Conservation (phyloP, 495 filamentous ascomycete species). For the Lasiosphaeria miniovina region DNA sequence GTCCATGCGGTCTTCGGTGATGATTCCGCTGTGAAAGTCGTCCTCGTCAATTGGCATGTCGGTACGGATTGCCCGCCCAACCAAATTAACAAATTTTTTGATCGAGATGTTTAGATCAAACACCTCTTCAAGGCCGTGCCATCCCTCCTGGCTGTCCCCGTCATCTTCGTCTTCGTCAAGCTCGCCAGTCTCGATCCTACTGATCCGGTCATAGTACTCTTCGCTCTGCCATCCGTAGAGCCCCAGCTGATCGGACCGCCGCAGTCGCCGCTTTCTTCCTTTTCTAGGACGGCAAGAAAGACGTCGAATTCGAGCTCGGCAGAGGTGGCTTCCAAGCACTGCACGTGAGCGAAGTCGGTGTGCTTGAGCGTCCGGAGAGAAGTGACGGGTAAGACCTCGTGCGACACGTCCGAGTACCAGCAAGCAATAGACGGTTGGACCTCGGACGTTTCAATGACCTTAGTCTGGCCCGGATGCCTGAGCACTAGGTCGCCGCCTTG, state of each 20-base stretch:
- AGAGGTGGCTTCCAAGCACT: conserved; percentile 32
- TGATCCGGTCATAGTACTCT: no score
- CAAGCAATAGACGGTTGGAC: conserved; percentile 37
- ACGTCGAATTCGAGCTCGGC: conserved; percentile 31
- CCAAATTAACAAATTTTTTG: no score
- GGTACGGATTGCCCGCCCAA: no score
- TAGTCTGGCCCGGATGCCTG: conserved; percentile 35
- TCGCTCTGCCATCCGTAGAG: no score
- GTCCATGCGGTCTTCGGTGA: no score
- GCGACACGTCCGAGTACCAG: conserved; percentile 55
- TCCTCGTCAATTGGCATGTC: no score
- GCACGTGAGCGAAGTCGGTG: conserved; percentile 31
- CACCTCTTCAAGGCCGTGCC: background rate
- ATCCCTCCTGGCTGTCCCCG: conserved; percentile 19
- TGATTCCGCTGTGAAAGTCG: no score
- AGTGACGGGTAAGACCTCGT: conserved; percentile 50
- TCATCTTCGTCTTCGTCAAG: no score
- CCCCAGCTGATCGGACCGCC: no score
- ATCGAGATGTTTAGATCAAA: no score
- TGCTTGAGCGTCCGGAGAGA: conserved; percentile 39
- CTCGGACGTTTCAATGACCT: conserved; percentile 38
- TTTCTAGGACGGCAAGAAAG: conserved; percentile 39
- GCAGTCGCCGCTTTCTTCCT: conserved; percentile 23
- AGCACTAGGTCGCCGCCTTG: conserved; percentile 50
- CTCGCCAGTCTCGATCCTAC: no score